Evolutionary conservation across 176 grass and related monocot genomes (phyloP).

Genomic region (Zizania latifolia): DNA sequence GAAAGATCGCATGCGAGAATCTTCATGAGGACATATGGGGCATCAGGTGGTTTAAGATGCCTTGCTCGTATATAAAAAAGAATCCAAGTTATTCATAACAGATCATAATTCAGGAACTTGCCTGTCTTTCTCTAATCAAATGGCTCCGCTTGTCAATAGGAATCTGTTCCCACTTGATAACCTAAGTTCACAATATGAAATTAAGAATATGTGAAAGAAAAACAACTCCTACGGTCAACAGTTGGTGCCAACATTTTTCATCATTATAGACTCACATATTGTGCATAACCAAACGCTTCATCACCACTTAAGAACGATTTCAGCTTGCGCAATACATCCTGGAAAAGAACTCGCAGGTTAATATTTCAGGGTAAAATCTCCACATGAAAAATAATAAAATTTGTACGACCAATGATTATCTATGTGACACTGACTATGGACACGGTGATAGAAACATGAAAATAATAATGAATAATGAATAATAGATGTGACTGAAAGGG

Average conservation of each 20-base stretch:
- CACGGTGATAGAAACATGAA: constrained; percentile 1
- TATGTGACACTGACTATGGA: background rate
- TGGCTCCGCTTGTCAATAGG: constrained; percentile 60
- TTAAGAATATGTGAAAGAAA: background rate
- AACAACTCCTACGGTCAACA: background rate
- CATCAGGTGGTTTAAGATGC: background rate
- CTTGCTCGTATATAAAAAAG: background rate
- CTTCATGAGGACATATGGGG: background rate
- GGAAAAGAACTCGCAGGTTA: constrained; percentile 24
- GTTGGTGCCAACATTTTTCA: background rate
- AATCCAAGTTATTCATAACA: constrained; percentile 10
- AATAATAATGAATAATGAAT: background rate
- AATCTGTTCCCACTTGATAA: constrained; percentile 99
- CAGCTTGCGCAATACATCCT: constrained; percentile 79
- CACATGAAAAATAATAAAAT: constrained; percentile 3
- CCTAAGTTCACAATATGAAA: constrained; percentile 33
- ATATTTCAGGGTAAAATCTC: constrained; percentile 13
- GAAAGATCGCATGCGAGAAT: constrained; percentile 34
- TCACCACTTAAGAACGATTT: constrained; percentile 69
- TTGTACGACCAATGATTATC: constrained; percentile 1
- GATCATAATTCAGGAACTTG: constrained; percentile 9
- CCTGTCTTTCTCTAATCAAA: constrained; percentile 89
- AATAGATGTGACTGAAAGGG: background rate
- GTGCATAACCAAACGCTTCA: constrained; percentile 65
- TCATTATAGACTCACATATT: constrained; percentile 64